These are phyloP conservation scores for Zymoseptoria crescenta DNA, from an alignment of 2,329 filamentous ascomycete genomes.

Conservation along the genomic window DNA sequence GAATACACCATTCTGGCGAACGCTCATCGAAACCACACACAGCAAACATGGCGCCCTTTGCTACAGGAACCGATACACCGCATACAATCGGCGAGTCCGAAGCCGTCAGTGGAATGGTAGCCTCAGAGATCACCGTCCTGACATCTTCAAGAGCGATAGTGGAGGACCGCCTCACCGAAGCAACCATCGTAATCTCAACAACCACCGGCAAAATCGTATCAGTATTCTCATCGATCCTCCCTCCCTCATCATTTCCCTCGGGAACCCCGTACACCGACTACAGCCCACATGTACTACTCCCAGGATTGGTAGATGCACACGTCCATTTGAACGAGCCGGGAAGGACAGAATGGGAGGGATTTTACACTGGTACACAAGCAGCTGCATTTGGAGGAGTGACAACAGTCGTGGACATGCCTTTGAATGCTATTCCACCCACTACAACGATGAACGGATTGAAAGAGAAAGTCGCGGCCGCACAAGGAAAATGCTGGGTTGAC, in stretches of 20 bases:
- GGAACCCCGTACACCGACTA: conserved; percentile 73
- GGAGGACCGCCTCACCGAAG: conserved; percentile 66
- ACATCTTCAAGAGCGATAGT: conserved; percentile 79
- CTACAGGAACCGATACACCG: conserved; percentile 23
- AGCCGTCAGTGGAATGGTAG: conserved; percentile 13
- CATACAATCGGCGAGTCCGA: conserved; percentile 13
- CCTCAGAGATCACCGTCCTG: conserved; percentile 57
- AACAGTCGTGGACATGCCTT: conserved; percentile 93
- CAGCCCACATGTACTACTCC: conserved; percentile 74
- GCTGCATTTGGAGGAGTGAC: conserved; percentile 94
- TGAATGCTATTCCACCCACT: conserved; percentile 94
- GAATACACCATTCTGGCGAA: neutral
- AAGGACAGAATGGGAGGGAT: conserved; percentile 96
- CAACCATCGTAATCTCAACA: conserved; percentile 73
- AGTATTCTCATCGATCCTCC: conserved; percentile 66
- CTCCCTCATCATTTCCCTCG: conserved; percentile 63
- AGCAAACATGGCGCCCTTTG: conserved; percentile 24
- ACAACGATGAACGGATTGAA: conserved; percentile 76
- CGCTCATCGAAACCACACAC: neutral
- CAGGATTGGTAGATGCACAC: conserved; percentile 90
- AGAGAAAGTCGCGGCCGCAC: conserved; percentile 76
- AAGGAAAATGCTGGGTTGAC: conserved; percentile 92
- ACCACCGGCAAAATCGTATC: conserved; percentile 76
- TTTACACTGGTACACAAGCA: conserved; percentile 87
- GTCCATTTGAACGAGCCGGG: conserved; percentile 97